Evolutionary conservation across 163 green algal species (phyloP), one percentile per base, ranked within the genome.

Genomic region (Scenedesmus sp.): DNA sequence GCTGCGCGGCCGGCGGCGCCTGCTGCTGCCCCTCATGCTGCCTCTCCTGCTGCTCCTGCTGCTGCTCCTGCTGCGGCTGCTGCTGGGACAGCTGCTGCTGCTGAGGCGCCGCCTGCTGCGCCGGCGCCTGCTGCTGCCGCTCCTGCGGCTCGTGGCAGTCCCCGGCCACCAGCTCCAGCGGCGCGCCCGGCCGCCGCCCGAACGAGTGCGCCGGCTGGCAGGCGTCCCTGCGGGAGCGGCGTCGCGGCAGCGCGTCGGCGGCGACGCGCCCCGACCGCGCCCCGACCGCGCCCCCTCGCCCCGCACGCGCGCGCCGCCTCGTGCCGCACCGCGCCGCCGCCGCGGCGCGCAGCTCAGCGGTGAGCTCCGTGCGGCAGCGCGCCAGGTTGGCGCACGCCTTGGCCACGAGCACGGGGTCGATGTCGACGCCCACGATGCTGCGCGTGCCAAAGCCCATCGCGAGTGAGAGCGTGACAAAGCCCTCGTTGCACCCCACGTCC

Each of bases 401-500:
- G 60, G 70, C 69, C n/a, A 92, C 77, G 26, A 92, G 86, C 29
- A 28, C 54, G 7, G 39, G n/a, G 82, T 92, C 88, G 36, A 92
- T 92, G 83, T 92, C 88, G 42, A 91, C 86, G 17, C 88, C 88
- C 5, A 39, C 34, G 45, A 60, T 51, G 34, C 80, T 75, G n/a
- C 72, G 65, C 28, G 65, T 79, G 28, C 80, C 75, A 44, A 78
- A 88, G 1, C 64, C 48, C 7, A 77, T 66, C n/a, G 86, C 85
- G 26, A 89, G 66, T 3, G 84, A 84, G 44, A 91, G 76, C 1
- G 82, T 89, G 11, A 91, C 69, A 48, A 88, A 63, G 34, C 82
- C 88, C 71, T 91, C 88, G 54, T 92, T 92, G 84, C 88, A 92
- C 31, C 88, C 88, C 11, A 92, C 65, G 73, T 92, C 88, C 28